phyloP scores from a whole-genome alignment of 306 rosid genomes.

The Alnus rubra region DNA sequence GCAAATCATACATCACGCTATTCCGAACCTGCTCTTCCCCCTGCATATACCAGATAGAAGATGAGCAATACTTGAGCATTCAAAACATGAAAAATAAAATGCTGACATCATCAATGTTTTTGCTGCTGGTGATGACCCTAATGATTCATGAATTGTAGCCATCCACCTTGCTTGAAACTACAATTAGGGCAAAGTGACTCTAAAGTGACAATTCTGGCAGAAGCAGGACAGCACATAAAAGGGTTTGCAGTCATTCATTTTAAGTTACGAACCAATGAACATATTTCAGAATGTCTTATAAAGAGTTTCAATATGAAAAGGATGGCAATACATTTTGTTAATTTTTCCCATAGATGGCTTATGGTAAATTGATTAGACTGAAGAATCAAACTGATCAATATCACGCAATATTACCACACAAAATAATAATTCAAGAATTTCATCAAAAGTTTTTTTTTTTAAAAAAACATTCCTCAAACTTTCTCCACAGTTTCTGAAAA shows the following conservation, averaged over 20 bases:
- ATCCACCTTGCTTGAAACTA: background rate
- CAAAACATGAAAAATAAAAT: slow-evolving; percentile 12
- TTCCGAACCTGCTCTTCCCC: slow-evolving; percentile 75
- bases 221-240: slow-evolving; percentile 3
- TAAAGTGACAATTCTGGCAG: background rate
- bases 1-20: slow-evolving; percentile 76
- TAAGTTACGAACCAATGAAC: background rate
- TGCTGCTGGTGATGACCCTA: slow-evolving; percentile 5
- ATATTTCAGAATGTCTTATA: background rate
- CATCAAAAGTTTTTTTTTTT: background rate
- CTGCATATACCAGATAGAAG: slow-evolving; percentile 51
- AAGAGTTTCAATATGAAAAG: background rate
- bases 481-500: background rate
- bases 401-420: background rate
- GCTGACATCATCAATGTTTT: slow-evolving; percentile 9
- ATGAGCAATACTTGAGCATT: slow-evolving; percentile 29
- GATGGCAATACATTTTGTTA: too few species aligned
- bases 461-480: background rate
- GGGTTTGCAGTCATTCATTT: background rate
- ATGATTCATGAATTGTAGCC: background rate
- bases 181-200: background rate
- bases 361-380: too few species aligned
- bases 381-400: background rate
- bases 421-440: too few species aligned
- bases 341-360: too few species aligned